Base-by-base conservation (phyloP, 23 red algal species). In the Pyropia yezoensis region DNA sequence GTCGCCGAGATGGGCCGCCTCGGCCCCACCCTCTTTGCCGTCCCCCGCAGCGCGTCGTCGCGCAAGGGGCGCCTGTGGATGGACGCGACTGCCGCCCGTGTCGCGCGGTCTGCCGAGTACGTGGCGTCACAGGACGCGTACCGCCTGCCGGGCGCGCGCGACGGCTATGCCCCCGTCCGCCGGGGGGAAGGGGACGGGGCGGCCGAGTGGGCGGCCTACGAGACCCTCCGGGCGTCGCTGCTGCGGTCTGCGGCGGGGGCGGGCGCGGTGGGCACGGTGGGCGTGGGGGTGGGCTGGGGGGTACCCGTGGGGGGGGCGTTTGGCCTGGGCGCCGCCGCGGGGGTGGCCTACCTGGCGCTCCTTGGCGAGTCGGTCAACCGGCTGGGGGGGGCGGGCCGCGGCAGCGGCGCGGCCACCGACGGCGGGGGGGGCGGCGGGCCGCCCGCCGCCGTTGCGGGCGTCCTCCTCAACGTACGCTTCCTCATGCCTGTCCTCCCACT, bases 341-440 rank as follows among this genome's bases (percentile, higher is more conserved):
- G 81, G 25, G 19, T 88, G 16, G 73, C 68, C 13, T 95, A 95
- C 57, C 69, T 95, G 11, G 49, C 45, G 27, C 71, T 95, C 55
- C 54, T 95, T 29, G 73, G 82, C 27, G 18, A 33, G 6, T 64
- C 67, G 21, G 83, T 88, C 7, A 82, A 95, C 50, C 18, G 60
- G 17, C 26, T 95, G 18, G 74, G 69, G 16, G 62, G 22, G 1
- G 52, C 16, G 25, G 39, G 39, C 7, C 39, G 39, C 9, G 39
- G 39, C 6, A 47, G 39, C 39, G 39, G 6, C 39, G 9, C 39
- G 39, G 39, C 6, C 39, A 13, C 4, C 39, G 39, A 13, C 39
- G 39, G 11, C 4, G 55, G 19, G 55, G 6, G 5, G 55, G 14
- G 23, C 3, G 7, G 66, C 33, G 6, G 56, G 25, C 16, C 70